Evolutionary conservation across 1,284 basidiomycete genomes (phyloP), one percentile per base, ranked within the genome.

Genomic region (Ustilago crameri): DNA sequence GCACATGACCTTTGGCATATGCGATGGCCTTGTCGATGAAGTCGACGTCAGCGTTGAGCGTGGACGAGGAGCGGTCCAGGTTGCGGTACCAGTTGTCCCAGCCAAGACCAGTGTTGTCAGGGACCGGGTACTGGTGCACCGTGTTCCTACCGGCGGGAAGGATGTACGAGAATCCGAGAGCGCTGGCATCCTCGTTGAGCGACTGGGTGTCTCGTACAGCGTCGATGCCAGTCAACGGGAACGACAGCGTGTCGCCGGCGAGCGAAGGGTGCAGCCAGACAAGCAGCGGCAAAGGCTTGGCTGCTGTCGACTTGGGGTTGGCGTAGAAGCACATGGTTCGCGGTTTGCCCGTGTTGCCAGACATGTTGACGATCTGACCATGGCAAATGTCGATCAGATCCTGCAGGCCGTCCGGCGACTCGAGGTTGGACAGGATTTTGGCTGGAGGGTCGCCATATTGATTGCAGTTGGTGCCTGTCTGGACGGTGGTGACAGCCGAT

Each of bases 71-170:
- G n/a, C 64, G 64, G 22, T 67, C 64, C 9, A 62, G 20, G 51
- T 67, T 67, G 46, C 64, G 55, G 42, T 62, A 62, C 64, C 64
- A 67, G 26, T 67, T 61, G 55, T 67, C 64, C 64, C 64, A 62
- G 17, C 64, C 64, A 22, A 59, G 32, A 2, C 55, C 56, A 1
- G n/a, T 18, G 42, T 67, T 40, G 51, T 67, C 64, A 0, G 64
- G 64, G 18, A 51, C 15, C 3, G 64, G 51, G 32, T 67, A 67
- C 42, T 56, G 22, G 47, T 67, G 64, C 22, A 26, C 44, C 1
- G 64, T 62, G 51, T 67, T 67, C 9, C 64, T 30, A 10, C 64
- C 64, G 2, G 50, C 52, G 3, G 64, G 58, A 9, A 67, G 51
- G 22, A 67, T 51, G 47, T 67, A 67, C 2, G 51, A 60, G 35